Conservation (phyloP, 768 basidiomycete genomes). For the Boletus reticuloceps region DNA sequence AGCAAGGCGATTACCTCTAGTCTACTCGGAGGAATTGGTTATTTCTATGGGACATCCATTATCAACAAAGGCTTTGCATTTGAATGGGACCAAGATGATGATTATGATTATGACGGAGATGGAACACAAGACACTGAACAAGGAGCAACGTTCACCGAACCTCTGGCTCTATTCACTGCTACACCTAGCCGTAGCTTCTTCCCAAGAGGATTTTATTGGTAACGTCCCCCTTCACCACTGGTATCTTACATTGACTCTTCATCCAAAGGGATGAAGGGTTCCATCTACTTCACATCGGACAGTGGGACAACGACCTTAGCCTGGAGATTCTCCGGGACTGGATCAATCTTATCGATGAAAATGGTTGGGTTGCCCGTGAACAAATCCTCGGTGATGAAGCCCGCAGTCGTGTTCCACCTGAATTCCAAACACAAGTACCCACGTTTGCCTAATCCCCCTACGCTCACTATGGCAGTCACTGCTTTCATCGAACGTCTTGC, state of each 20-base stretch:
- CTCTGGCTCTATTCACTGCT: conserved; percentile 78
- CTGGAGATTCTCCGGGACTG: conserved; percentile 88
- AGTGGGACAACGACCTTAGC: conserved; percentile 91
- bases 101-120: conserved; percentile 38
- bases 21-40: conserved; percentile 89
- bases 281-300: conserved; percentile 87
- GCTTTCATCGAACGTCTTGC: conserved; percentile 80
- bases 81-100: conserved; percentile 84
- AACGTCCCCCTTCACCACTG: conserved; percentile 8
- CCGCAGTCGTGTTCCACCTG: conserved; percentile 85
- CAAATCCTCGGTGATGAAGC: conserved; percentile 97
- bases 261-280: conserved; percentile 90
- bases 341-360: conserved; percentile 87
- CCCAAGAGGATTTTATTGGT: conserved; percentile 97
- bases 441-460: conserved; percentile 94
- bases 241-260: not conserved
- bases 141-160: conserved; percentile 70
- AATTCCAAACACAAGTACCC: conserved; percentile 93
- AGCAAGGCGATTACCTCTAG: conserved; percentile 90
- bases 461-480: conserved; percentile 89
- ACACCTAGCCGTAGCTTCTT: conserved; percentile 97
- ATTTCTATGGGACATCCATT: conserved; percentile 90
- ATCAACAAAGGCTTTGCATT: conserved; percentile 82
- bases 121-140: conserved; percentile 34
- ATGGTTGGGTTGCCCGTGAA: conserved; percentile 95